These are phyloP conservation scores for Brassica balearica DNA, from an alignment of 441 rosid species.

Conservation along the genomic window DNA sequence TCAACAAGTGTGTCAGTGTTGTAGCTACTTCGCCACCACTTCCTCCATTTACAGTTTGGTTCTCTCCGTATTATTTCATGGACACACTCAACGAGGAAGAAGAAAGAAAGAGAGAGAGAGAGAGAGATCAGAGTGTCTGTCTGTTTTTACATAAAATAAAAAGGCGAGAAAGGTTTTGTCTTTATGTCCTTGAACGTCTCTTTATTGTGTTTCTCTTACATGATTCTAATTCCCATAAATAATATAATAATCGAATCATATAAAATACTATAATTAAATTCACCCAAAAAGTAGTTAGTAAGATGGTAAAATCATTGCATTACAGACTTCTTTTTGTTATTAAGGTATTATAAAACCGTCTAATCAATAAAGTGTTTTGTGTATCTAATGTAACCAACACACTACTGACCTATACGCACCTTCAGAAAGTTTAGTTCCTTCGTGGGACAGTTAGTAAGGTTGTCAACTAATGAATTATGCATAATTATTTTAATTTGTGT, in stretches of 20 bases:
- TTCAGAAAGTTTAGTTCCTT: neutral
- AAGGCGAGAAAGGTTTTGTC: conserved; percentile 51
- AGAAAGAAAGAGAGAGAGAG: neutral
- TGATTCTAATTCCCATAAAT: conserved; percentile 6
- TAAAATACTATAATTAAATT: neutral
- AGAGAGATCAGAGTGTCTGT: conserved; percentile 33
- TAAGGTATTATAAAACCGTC: conserved; percentile 25
- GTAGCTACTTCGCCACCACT: conserved; percentile 57
- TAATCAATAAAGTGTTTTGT: neutral
- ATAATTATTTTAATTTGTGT: neutral
- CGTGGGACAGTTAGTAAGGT: conserved; percentile 26
- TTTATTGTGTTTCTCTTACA: conserved; percentile 34
- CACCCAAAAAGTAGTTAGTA: neutral
- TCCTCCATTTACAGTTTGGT: conserved; percentile 38
- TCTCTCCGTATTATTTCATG: conserved; percentile 28
- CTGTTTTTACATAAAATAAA: conserved; percentile 40
- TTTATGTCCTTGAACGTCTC: conserved; percentile 40
- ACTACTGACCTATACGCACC: conserved; percentile 32
- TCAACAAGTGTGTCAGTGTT: conserved; percentile 36
- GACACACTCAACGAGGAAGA: conserved; percentile 42
- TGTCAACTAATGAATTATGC: neutral
- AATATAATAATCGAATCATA: conserved; percentile 11
- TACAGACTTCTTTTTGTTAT: conserved; percentile 17
- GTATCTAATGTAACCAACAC: conserved; percentile 37
- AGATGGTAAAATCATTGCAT: conserved; percentile 33